These are phyloP conservation scores for Taxillus chinensis DNA, from an alignment of 164 flowering plant genomes.

Conservation along the genomic window DNA sequence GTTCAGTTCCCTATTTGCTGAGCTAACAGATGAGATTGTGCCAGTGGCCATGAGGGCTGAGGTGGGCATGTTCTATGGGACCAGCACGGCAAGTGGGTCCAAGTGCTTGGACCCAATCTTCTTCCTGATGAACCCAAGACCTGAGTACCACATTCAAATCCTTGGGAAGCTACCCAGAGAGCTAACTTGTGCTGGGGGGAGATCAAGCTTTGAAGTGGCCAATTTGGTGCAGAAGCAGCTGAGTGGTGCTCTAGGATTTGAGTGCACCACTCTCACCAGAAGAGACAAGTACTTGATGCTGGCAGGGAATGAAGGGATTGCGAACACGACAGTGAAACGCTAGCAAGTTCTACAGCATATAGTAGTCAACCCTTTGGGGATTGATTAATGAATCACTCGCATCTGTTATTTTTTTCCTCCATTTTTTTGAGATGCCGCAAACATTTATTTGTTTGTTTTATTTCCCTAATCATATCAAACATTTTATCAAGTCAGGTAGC, in stretches of 20 bases:
- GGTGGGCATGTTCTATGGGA: conserved; percentile 80
- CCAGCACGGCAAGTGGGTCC: conserved; percentile 65
- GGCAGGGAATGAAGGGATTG: conserved; percentile 85
- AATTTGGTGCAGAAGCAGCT: conserved; percentile 51
- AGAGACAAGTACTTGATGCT: conserved; percentile 86
- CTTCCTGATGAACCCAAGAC: conserved; percentile 83
- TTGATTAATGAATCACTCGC: neutral
- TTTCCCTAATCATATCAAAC: too few relatives aligned
- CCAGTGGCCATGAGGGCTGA: conserved; percentile 65
- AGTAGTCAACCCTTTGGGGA: neutral
- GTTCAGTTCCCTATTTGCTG: conserved; percentile 78
- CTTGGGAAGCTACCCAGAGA: conserved; percentile 51
- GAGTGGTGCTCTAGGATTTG: conserved; percentile 69
- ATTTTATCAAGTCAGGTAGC: too few relatives aligned
- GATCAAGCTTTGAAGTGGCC: conserved; percentile 60
- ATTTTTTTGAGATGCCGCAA: too few relatives aligned
- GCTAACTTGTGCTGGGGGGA: conserved; percentile 57
- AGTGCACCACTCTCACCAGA: conserved; percentile 74
- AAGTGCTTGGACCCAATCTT: conserved; percentile 76
- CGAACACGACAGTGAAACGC: conserved; percentile 14
- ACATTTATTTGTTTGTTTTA: too few relatives aligned
- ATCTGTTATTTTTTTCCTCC: too few relatives aligned
- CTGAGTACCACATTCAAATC: conserved; percentile 38
- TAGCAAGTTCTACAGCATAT: neutral
- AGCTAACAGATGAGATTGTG: conserved; percentile 65